These are phyloP conservation scores for Psilocybe subaeruginosa DNA, from an alignment of 768 basidiomycete species.

Conservation along the genomic window DNA sequence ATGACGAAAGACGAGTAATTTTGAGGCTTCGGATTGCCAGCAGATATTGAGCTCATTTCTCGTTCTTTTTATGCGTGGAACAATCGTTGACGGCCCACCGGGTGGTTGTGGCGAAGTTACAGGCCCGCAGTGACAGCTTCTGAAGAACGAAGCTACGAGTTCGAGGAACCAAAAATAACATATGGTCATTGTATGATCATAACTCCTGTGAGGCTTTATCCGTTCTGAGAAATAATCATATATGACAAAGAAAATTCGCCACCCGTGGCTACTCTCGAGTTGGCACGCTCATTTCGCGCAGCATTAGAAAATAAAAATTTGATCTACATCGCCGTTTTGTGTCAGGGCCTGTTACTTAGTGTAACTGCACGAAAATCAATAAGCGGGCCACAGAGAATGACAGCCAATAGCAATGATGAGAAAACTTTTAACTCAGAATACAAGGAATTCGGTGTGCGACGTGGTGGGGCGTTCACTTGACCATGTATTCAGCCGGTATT, in stretches of 20 bases:
- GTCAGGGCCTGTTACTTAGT: too few relatives aligned
- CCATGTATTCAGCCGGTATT: background rate
- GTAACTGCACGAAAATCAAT: too few relatives aligned
- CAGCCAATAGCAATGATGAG: background rate
- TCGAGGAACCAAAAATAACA: too few relatives aligned
- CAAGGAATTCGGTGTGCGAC: too few relatives aligned
- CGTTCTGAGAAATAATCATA: background rate
- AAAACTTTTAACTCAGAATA: background rate
- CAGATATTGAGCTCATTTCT: background rate
- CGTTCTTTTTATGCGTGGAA: background rate
- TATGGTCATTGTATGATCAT: background rate
- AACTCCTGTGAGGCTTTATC: too few relatives aligned
- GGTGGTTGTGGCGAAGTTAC: background rate
- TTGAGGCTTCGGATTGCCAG: background rate
- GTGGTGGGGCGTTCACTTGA: background rate
- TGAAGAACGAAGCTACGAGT: background rate
- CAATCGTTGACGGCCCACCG: background rate
- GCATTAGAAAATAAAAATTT: too few relatives aligned
- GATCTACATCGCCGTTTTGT: too few relatives aligned
- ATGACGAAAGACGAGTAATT: constrained; percentile 3
- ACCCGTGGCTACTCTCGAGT: background rate
- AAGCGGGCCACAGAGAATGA: too few relatives aligned
- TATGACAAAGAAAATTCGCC: too few relatives aligned
- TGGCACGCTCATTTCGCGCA: too few relatives aligned
- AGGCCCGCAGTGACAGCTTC: background rate